These are phyloP conservation scores for Erodium chrysanthum DNA, from an alignment of 441 rosid genomes.

Conservation along the genomic window DNA sequence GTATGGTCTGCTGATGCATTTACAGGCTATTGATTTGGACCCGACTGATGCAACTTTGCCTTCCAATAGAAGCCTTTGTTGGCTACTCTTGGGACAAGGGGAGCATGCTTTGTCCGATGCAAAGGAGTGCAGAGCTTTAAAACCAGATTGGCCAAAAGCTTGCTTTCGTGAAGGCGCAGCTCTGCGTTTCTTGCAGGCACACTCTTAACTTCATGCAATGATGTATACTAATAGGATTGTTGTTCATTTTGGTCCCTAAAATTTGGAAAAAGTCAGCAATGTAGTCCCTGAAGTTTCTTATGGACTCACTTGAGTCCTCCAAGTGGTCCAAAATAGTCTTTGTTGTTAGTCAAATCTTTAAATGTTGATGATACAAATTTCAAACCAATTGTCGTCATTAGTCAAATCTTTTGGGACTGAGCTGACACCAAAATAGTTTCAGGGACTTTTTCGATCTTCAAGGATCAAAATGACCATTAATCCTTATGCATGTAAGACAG, in stretches of 20 bases:
- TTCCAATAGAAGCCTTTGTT: constrained; percentile 90
- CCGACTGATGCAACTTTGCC: constrained; percentile 56
- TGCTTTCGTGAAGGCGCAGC: constrained; percentile 94
- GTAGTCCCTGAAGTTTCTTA: no score
- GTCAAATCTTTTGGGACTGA: no score
- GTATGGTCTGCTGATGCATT: background rate
- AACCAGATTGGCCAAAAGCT: constrained; percentile 79
- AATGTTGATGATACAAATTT: background rate
- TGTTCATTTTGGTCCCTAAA: no score
- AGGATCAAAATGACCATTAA: background rate
- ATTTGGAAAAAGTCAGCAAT: no score
- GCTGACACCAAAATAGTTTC: no score
- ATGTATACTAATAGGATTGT: no score
- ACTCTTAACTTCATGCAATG: constrained; percentile 4
- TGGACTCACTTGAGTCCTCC: no score
- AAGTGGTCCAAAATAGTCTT: no score
- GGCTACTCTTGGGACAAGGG: constrained; percentile 67
- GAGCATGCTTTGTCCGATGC: constrained; percentile 78
- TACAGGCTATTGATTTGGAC: constrained; percentile 77
- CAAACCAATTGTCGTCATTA: background rate
- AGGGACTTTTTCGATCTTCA: no score
- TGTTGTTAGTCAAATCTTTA: background rate
- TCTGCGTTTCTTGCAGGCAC: constrained; percentile 58
- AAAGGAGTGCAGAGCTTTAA: constrained; percentile 54
- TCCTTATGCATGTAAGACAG: background rate